phyloP scores from a whole-genome alignment of 2,329 filamentous ascomycete species.

The Paecilomyces fulvus region DNA sequence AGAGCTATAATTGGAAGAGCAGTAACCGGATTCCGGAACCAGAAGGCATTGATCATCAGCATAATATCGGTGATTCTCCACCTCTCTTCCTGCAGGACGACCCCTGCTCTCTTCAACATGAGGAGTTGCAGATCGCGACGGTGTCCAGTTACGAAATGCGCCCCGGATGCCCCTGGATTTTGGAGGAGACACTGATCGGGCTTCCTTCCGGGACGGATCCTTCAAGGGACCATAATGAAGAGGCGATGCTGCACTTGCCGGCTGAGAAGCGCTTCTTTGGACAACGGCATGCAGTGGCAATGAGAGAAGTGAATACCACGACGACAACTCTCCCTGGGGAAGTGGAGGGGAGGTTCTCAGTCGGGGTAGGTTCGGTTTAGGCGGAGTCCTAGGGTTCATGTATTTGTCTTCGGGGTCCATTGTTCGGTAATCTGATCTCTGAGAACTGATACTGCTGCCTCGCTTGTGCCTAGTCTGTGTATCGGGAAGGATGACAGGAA shows the following conservation, averaged over 20 bases:
- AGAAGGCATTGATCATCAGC: background rate
- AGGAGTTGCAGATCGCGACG: constrained; percentile 9
- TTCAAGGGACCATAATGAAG: constrained; percentile 14
- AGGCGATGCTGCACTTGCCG: constrained; percentile 17
- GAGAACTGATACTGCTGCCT: constrained; percentile 57
- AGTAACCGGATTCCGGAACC: constrained; percentile 2
- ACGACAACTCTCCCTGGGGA: constrained; percentile 15
- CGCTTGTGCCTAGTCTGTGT: constrained; percentile 43
- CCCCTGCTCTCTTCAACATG: constrained; percentile 1
- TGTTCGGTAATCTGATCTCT: constrained; percentile 56
- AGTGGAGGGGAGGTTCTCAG: constrained; percentile 38
- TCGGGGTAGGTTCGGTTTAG: constrained; percentile 38
- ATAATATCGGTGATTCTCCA: background rate
- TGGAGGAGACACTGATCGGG: constrained; percentile 30
- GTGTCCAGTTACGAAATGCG: constrained; percentile 27
- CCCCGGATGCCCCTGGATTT: constrained; percentile 28
- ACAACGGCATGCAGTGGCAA: constrained; percentile 18
- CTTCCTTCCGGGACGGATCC: constrained; percentile 17
- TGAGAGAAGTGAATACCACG: constrained; percentile 16
- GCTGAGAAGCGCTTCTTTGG: constrained; percentile 26
- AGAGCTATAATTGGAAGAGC: constrained; percentile 6
- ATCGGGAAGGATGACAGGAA: constrained; percentile 59
- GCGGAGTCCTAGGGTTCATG: constrained; percentile 55
- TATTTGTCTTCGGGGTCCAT: constrained; percentile 74
- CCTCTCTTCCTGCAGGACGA: background rate